A percentile compares a stretch with the other conserved stretches of the same genome.
Conservation (phyloP, 495 filamentous ascomycete species). For the Xylaria curta region DNA sequence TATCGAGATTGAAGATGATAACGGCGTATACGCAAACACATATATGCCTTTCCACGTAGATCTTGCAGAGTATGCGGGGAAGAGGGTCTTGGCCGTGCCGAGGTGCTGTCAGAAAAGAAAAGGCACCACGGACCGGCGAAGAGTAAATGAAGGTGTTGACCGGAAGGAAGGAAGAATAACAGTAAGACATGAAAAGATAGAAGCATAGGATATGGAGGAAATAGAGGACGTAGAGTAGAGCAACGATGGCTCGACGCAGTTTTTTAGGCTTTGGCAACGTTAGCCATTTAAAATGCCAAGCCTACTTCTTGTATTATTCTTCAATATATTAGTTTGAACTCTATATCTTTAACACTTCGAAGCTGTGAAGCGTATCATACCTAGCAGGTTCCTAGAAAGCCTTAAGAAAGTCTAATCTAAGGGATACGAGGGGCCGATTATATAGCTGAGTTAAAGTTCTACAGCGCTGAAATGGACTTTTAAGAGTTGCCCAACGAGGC, state of each 20-base stretch:
- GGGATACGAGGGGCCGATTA: no score
- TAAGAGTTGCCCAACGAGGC: no score
- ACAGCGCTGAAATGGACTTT: no score
- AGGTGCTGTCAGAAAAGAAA: conserved; percentile 50
- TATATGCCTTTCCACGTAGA: conserved; percentile 41
- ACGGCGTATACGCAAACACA: conserved; percentile 41
- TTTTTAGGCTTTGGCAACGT: neutral
- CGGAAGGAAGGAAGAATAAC: conserved; percentile 6
- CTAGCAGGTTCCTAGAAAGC: neutral
- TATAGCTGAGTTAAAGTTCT: no score
- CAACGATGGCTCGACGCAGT: neutral
- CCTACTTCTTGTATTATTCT: neutral
- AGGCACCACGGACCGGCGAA: conserved; percentile 40
- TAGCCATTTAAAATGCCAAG: neutral
- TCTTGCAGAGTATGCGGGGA: conserved; percentile 42
- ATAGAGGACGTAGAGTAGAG: conserved; percentile 2
- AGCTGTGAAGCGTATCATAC: conserved; percentile 4
- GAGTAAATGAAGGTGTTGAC: conserved; percentile 34
- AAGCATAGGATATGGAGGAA: conserved; percentile 7
- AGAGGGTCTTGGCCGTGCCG: conserved; percentile 47
- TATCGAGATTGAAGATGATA: conserved; percentile 38
- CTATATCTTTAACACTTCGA: neutral
- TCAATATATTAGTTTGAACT: neutral
- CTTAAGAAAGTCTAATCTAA: no score
- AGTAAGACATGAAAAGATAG: neutral